Conservation (phyloP, 352 stramenopile genomes). For the Globisporangium carolinianum region DNA sequence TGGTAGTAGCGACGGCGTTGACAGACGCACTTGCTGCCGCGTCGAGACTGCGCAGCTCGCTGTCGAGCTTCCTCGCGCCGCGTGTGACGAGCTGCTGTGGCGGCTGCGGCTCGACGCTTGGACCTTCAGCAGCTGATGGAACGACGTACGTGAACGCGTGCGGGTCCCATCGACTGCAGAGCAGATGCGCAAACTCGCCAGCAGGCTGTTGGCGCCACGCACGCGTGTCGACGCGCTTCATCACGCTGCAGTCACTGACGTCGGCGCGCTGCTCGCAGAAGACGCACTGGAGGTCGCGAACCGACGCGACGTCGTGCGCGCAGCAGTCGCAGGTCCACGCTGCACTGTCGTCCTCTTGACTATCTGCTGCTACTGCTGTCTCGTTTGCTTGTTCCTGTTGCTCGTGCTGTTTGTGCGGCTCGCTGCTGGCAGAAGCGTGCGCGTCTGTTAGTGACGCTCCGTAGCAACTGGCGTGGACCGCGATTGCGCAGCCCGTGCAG, state of each 20-base stretch:
- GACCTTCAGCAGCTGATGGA: background rate
- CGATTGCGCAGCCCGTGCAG: constrained; percentile 23
- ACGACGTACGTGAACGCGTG: constrained; percentile 10
- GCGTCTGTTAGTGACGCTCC: background rate
- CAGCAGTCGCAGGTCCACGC: constrained; percentile 46
- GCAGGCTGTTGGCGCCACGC: constrained; percentile 1
- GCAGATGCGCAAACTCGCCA: constrained; percentile 25
- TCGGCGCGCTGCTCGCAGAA: constrained; percentile 30
- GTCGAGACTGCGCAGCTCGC: background rate
- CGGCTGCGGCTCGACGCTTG: background rate
- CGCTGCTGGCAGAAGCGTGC: background rate
- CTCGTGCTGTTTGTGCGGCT: background rate
- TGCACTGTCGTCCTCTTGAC: background rate
- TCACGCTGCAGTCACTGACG: constrained; percentile 5
- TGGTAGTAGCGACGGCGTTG: background rate
- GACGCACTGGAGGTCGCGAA: constrained; percentile 18
- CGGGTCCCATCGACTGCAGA: constrained; percentile 50
- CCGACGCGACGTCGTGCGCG: constrained; percentile 12
- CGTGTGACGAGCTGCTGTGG: constrained; percentile 4
- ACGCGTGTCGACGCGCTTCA: constrained; percentile 25
- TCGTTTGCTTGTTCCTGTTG: background rate
- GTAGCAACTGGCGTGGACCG: constrained; percentile 35
- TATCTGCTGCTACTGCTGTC: background rate
- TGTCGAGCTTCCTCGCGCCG: background rate
- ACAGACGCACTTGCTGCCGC: background rate